Percentiles rank a stretch among this genome's conserved stretches.
These are phyloP conservation scores for Entoloma clypeatum DNA, from an alignment of 1,284 basidiomycete species.

Conservation along the genomic window DNA sequence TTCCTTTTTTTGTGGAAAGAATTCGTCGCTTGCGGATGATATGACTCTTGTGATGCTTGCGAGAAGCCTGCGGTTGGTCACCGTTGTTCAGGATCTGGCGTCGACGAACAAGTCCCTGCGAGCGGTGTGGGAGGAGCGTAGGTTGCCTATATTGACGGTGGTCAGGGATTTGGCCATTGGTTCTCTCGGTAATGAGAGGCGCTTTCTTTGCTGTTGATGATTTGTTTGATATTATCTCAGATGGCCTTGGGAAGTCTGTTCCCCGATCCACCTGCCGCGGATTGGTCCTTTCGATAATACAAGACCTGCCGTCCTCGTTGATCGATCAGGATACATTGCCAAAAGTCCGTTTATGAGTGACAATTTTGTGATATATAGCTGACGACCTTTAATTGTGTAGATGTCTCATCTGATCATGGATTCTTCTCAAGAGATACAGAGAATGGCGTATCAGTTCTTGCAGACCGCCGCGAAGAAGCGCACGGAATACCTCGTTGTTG, in stretches of 20 bases:
- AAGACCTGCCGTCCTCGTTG: conserved; percentile 60
- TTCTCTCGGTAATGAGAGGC: conserved; percentile 42
- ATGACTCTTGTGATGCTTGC: conserved; percentile 60
- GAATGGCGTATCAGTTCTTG: conserved; percentile 68
- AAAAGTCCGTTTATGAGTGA: conserved; percentile 40
- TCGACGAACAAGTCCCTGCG: conserved; percentile 72
- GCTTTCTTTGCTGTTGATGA: not conserved
- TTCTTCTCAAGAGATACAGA: conserved; percentile 61
- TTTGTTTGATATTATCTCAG: conserved; percentile 24
- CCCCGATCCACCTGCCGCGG: conserved; percentile 69
- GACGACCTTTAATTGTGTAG: conserved; percentile 33
- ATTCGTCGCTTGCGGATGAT: conserved; percentile 57
- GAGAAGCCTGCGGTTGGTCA: conserved; percentile 67
- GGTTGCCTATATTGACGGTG: conserved; percentile 48
- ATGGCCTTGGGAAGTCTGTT: conserved; percentile 36
- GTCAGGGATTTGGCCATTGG: conserved; percentile 58
- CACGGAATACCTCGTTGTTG: conserved; percentile 79
- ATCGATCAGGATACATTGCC: conserved; percentile 63
- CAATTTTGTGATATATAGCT: not conserved
- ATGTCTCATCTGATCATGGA: conserved; percentile 76
- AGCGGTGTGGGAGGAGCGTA: conserved; percentile 65
- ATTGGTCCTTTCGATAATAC: conserved; percentile 63
- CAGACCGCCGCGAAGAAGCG: conserved; percentile 59
- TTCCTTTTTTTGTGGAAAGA: conserved; percentile 36
- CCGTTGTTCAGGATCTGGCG: conserved; percentile 68